Percentiles rank a stretch among this genome's conserved stretches.
phyloP scores from a whole-genome alignment of 805 yeast species.

The Zygosaccharomyces siamensis region DNA sequence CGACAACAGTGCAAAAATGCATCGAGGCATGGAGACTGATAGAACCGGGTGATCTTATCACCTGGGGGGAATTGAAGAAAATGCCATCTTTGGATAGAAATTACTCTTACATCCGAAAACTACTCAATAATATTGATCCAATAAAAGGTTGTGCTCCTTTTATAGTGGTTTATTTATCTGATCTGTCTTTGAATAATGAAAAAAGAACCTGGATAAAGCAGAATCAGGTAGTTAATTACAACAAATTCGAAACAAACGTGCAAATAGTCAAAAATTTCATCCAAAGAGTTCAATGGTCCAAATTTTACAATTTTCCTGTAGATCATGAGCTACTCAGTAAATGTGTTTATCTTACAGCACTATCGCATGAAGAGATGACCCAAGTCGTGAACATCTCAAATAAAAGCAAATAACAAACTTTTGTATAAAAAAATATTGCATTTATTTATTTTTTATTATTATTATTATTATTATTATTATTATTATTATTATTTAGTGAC shows the following conservation, averaged over 20 bases:
- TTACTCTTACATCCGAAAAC: conserved; percentile 56
- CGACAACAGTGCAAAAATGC: conserved; percentile 55
- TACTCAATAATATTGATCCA: conserved; percentile 48
- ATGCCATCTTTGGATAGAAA: conserved; percentile 72
- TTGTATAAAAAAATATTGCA: conserved; percentile 1
- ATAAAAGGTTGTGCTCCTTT: conserved; percentile 85
- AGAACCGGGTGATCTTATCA: conserved; percentile 64
- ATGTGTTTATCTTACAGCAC: conserved; percentile 73
- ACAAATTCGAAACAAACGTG: conserved; percentile 71
- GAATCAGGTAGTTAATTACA: conserved; percentile 59
- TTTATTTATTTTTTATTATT: background rate
- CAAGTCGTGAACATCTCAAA: conserved; percentile 7
- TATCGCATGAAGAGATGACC: conserved; percentile 67
- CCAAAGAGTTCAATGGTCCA: conserved; percentile 82
- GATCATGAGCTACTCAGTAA: conserved; percentile 69
- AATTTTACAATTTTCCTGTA: conserved; percentile 51
- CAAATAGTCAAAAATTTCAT: conserved; percentile 70
- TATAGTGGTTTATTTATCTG: conserved; percentile 79
- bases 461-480: background rate
- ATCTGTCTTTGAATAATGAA: conserved; percentile 62
- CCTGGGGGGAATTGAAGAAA: conserved; percentile 62
- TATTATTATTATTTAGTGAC: background rate
- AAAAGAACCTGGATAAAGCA: conserved; percentile 34
- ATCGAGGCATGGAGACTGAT: conserved; percentile 70
- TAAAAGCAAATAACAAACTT: background rate